Evolutionary conservation across 306 rosid genomes (phyloP).

Genomic region (Inga leiocalycina): DNA sequence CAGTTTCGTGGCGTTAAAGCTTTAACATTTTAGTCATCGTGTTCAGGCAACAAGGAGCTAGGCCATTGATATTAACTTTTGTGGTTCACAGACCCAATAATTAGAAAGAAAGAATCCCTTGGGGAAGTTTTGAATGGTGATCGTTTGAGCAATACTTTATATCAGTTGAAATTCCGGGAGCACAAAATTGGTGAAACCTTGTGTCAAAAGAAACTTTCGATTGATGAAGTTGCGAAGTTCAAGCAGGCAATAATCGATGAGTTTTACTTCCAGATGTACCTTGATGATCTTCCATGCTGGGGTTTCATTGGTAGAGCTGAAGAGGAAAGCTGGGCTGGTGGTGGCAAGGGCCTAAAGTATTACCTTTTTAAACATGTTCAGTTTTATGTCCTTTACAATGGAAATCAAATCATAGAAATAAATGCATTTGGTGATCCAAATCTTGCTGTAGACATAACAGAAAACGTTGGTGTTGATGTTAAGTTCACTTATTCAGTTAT

Average conservation of each 20-base stretch:
- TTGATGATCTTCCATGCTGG: slow-evolving; percentile 91
- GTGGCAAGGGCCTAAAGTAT: slow-evolving; percentile 51
- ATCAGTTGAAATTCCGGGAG: slow-evolving; percentile 64
- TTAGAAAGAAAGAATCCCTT: slow-evolving; percentile 73
- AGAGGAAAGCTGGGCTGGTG: slow-evolving; percentile 48
- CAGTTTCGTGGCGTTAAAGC: neutral
- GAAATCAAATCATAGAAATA: slow-evolving; percentile 61
- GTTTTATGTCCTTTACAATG: slow-evolving; percentile 72
- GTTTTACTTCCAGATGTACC: slow-evolving; percentile 87
- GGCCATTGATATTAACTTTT: slow-evolving; percentile 12
- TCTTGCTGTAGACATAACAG: slow-evolving; percentile 63
- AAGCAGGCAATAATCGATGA: slow-evolving; percentile 68
- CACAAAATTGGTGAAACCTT: slow-evolving; percentile 48
- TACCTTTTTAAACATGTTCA: slow-evolving; percentile 69
- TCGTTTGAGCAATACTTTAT: slow-evolving; percentile 64
- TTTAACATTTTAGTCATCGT: neutral
- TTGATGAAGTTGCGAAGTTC: slow-evolving; percentile 59
- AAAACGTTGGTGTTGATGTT: slow-evolving; percentile 57
- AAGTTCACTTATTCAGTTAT: slow-evolving; percentile 78
- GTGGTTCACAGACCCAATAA: slow-evolving; percentile 62
- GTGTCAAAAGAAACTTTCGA: slow-evolving; percentile 60
- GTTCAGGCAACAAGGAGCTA: neutral
- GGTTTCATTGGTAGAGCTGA: slow-evolving; percentile 80
- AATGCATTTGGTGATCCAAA: slow-evolving; percentile 77
- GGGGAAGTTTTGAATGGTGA: slow-evolving; percentile 91